Conservation (phyloP, 2,329 filamentous ascomycete genomes). For the Colletotrichum sp. region DNA sequence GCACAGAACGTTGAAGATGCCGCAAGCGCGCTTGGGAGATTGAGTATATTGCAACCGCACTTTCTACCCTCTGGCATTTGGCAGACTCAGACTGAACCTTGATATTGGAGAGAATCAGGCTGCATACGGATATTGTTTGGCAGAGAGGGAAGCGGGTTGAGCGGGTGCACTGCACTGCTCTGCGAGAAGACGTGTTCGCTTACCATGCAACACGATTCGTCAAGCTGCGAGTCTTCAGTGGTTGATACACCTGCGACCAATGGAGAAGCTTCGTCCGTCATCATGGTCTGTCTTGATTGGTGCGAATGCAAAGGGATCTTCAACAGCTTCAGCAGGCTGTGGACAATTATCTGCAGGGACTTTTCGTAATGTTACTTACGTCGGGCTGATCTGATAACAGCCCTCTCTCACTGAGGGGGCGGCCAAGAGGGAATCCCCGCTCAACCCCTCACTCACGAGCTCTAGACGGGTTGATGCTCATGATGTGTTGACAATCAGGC, state of each 20-base stretch:
- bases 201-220: not conserved
- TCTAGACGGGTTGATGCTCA: not conserved
- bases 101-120: not conserved
- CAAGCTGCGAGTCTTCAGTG: not conserved
- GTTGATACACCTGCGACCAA: not conserved
- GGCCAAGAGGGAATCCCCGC: not conserved
- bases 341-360: not conserved
- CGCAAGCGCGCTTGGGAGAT: not conserved
- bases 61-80: not conserved
- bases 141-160: not conserved
- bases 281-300: not conserved
- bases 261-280: not conserved
- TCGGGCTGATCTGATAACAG: not conserved
- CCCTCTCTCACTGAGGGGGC: not conserved
- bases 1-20: not conserved
- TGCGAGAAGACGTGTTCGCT: not conserved
- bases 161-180: not conserved
- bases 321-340: not conserved
- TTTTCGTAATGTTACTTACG: not conserved
- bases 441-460: not conserved
- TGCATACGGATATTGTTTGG: not conserved
- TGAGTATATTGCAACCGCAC: not conserved
- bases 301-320: not conserved
- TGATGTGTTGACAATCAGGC: not conserved
- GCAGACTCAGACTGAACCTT: not conserved